Conservation (phyloP, 2,329 filamentous ascomycete species). For the Neocatenulostroma microsporum region DNA sequence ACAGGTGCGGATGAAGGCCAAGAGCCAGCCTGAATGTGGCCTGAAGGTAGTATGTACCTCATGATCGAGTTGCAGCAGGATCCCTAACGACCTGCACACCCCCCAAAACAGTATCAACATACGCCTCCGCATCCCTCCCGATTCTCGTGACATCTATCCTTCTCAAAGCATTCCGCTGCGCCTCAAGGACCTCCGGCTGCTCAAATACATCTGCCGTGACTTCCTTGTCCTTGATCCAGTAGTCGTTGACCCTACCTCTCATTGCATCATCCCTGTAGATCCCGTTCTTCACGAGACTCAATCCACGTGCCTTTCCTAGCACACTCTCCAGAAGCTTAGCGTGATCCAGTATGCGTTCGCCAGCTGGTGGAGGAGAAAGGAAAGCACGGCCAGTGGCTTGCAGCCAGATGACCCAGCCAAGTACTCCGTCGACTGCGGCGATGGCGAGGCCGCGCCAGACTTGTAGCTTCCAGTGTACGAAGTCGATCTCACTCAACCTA, state of each 20-base stretch:
- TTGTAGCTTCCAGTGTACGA: slow-evolving; percentile 63
- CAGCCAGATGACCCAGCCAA: slow-evolving; percentile 64
- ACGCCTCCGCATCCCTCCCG: slow-evolving; percentile 56
- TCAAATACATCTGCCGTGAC: slow-evolving; percentile 70
- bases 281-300: slow-evolving; percentile 73
- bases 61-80: background rate
- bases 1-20: no score
- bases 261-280: slow-evolving; percentile 65
- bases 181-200: slow-evolving; percentile 65
- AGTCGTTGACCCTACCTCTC: slow-evolving; percentile 57
- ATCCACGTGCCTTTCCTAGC: slow-evolving; percentile 61
- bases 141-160: slow-evolving; percentile 57
- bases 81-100: slow-evolving; percentile 1
- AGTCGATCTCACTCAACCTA: slow-evolving; percentile 54
- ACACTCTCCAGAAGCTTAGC: slow-evolving; percentile 51
- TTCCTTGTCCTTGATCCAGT: slow-evolving; percentile 73
- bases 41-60: no score
- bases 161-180: slow-evolving; percentile 59
- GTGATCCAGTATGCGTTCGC: slow-evolving; percentile 57
- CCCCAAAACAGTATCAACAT: slow-evolving; percentile 32
- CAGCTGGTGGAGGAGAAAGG: slow-evolving; percentile 51
- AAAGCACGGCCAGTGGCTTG: slow-evolving; percentile 75
- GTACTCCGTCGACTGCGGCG: slow-evolving; percentile 53
- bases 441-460: slow-evolving; percentile 57
- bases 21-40: no score